Conservation (phyloP, 2,329 filamentous ascomycete species). For the Leptographium procerum region DNA sequence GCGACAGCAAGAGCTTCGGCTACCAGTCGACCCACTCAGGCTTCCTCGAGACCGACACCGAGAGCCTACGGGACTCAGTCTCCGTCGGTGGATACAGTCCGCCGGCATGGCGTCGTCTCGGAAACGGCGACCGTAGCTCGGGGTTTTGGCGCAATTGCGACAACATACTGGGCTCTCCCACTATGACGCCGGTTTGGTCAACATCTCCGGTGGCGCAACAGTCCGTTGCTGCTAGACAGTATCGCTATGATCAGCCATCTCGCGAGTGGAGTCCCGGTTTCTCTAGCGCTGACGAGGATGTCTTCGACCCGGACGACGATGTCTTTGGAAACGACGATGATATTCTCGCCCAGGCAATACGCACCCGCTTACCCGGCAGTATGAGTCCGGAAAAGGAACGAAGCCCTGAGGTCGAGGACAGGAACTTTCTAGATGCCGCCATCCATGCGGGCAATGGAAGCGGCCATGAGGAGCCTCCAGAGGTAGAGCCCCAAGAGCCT, state of each 20-base stretch:
- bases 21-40: conserved; percentile 31
- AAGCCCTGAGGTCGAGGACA: conserved; percentile 33
- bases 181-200: conserved; percentile 1
- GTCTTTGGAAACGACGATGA: conserved; percentile 17
- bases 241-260: conserved; percentile 2
- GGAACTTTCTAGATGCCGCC: conserved; percentile 11
- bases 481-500: conserved; percentile 18
- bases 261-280: conserved; percentile 23
- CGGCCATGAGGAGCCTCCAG: conserved; percentile 13
- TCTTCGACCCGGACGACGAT: conserved; percentile 17
- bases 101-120: conserved; percentile 49
- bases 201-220: neutral
- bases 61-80: conserved; percentile 29
- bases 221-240: neutral
- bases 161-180: conserved; percentile 35
- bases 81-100: conserved; percentile 49
- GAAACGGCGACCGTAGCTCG: conserved; percentile 45
- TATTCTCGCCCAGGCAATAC: conserved; percentile 40
- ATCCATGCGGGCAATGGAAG: conserved; percentile 7
- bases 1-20: conserved; percentile 22
- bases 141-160: conserved; percentile 50
- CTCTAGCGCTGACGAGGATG: conserved; percentile 21
- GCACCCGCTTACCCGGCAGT: conserved; percentile 44
- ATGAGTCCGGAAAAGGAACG: conserved; percentile 42
- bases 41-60: conserved; percentile 26